These are phyloP conservation scores for Lonicera japonica DNA, from an alignment of 129 eudicot genomes.

Conservation along the genomic window DNA sequence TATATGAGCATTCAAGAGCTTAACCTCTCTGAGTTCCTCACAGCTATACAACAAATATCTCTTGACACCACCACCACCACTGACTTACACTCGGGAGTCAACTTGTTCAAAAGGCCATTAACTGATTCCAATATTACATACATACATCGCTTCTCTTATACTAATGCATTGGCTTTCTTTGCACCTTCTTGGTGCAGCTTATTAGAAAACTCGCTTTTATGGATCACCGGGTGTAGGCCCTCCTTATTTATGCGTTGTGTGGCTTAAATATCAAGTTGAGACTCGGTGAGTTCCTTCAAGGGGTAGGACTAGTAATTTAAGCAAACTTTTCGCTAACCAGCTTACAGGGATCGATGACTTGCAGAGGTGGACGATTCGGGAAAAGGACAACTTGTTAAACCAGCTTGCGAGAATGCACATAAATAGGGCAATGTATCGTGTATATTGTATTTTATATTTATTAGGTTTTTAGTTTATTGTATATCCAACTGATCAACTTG, in stretches of 20 bases:
- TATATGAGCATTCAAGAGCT: background rate
- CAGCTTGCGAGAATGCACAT: constrained; percentile 34
- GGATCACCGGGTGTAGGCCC: constrained; percentile 35
- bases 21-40: background rate
- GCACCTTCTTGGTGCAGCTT: constrained; percentile 19
- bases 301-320: constrained; percentile 7
- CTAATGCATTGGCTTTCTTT: background rate
- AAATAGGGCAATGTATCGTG: background rate
- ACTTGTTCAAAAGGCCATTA: background rate
- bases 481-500: too few relatives aligned
- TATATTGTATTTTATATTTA: too few relatives aligned
- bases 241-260: constrained; percentile 19
- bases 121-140: background rate
- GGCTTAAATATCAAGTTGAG: constrained; percentile 23
- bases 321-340: constrained; percentile 22
- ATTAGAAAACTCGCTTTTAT: constrained; percentile 14
- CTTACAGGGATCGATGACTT: constrained; percentile 17
- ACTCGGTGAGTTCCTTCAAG: background rate
- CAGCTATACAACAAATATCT: background rate
- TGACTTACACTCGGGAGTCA: background rate
- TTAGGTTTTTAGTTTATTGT: too few relatives aligned
- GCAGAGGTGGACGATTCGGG: constrained; percentile 21
- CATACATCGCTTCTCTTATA: background rate
- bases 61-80: background rate
- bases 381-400: constrained; percentile 22